A percentile compares a stretch with the other conserved stretches of the same genome.
Conservation (phyloP, 108 stramenopile genomes). For the Pelagomonas calceolata region DNA sequence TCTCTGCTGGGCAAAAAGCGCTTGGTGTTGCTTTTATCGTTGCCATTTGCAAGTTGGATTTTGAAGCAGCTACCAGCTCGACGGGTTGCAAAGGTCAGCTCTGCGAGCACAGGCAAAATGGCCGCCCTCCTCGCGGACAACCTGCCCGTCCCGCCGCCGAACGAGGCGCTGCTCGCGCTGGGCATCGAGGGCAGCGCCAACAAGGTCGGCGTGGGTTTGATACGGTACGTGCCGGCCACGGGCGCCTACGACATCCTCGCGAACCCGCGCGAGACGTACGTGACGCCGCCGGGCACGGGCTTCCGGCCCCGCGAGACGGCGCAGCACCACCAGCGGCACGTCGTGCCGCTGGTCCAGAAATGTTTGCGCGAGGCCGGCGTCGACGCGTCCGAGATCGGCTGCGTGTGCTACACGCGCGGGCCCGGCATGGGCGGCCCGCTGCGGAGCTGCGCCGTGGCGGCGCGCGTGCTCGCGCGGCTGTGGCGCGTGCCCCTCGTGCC, state of each 20-base stretch:
- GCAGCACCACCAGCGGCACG: conserved; percentile 88
- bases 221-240: conserved; percentile 55
- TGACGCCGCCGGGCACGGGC: conserved; percentile 85
- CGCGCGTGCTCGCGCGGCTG: conserved; percentile 59
- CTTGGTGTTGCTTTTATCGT: too few species aligned
- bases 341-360: conserved; percentile 74
- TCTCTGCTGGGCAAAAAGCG: too few species aligned
- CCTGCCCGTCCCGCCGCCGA: neutral
- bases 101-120: too few species aligned
- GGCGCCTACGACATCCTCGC: conserved; percentile 71
- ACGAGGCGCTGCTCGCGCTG: conserved; percentile 36
- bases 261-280: conserved; percentile 92
- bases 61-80: too few species aligned
- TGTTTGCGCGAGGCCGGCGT: conserved; percentile 71
- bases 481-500: conserved; percentile 83
- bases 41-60: too few species aligned
- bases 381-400: conserved; percentile 28
- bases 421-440: conserved; percentile 99
- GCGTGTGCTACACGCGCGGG: conserved; percentile 33
- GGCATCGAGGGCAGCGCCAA: conserved; percentile 99
- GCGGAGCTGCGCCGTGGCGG: conserved; percentile 70
- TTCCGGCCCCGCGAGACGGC: conserved; percentile 94
- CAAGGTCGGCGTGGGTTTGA: conserved; percentile 91
- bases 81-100: too few species aligned
- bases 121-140: neutral